phyloP scores from a whole-genome alignment of 306 rosid genomes.

The Pyrus pyrifolia region DNA sequence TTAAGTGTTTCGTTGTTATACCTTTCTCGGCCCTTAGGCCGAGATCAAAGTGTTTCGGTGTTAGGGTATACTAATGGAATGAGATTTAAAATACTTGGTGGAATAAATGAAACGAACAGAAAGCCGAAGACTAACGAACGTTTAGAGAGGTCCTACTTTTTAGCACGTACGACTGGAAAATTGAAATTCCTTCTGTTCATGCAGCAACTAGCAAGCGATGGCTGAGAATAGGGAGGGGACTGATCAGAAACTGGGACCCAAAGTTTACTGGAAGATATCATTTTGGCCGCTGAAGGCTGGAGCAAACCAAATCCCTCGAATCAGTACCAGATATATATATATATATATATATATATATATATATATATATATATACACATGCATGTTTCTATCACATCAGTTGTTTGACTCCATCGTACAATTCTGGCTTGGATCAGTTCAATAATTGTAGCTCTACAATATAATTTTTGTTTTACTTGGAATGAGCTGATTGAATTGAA shows the following conservation, averaged over 20 bases:
- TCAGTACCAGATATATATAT: neutral
- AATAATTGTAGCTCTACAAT: neutral
- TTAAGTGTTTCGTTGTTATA: no score
- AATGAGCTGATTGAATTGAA: neutral
- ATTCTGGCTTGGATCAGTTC: neutral
- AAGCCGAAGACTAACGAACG: neutral
- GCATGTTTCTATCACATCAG: neutral
- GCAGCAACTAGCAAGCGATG: neutral
- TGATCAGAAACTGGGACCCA: neutral
- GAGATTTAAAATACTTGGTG: neutral
- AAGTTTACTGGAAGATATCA: neutral
- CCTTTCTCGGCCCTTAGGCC: neutral
- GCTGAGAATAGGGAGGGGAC: neutral
- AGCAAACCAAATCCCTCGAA: neutral
- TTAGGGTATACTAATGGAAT: neutral
- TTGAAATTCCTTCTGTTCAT: constrained; percentile 3
- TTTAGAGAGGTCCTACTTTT: neutral
- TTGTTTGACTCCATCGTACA: neutral
- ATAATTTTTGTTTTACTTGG: neutral
- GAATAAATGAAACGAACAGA: neutral
- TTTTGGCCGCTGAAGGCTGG: neutral
- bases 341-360: no score
- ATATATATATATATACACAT: neutral
- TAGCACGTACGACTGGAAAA: neutral
- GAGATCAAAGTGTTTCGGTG: neutral